Evolutionary conservation across 257 asterid species (phyloP).

Genomic region (Salvia hispanica): DNA sequence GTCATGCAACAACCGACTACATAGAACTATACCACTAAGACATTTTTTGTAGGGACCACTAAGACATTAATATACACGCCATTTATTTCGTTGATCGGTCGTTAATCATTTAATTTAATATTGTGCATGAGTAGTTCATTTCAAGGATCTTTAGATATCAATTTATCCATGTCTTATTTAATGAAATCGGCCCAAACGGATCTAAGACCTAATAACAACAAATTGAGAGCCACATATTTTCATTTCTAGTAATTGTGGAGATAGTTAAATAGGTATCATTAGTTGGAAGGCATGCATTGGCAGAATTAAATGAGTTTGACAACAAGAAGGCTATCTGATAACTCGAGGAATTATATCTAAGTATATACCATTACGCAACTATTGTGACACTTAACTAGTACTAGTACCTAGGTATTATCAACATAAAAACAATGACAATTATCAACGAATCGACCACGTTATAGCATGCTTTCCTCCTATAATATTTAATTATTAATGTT

Average conservation of each 20-base stretch:
- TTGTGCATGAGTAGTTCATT: too few relatives aligned
- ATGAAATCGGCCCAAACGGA: slow-evolving; percentile 3
- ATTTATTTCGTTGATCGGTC: too few relatives aligned
- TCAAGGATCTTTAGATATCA: too few relatives aligned
- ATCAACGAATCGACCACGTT: background rate
- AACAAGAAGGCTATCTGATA: slow-evolving; percentile 10
- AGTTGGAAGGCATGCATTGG: background rate
- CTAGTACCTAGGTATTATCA: slow-evolving; percentile 25
- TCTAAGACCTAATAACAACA: slow-evolving; percentile 4
- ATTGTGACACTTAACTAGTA: too few relatives aligned
- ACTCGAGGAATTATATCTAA: background rate
- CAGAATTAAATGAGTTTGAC: background rate
- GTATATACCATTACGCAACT: too few relatives aligned
- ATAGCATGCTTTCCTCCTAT: background rate
- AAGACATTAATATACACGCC: too few relatives aligned
- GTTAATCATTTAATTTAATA: too few relatives aligned
- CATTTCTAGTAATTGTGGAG: background rate
- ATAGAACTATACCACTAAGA: too few relatives aligned
- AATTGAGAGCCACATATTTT: background rate
- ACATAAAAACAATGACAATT: background rate
- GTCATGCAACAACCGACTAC: too few relatives aligned
- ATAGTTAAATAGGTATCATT: background rate
- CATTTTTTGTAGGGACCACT: too few relatives aligned
- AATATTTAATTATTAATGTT: too few relatives aligned
- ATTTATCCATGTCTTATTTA: background rate